Evolutionary conservation across 2,329 filamentous ascomycete species (phyloP).

Genomic region (Beauveria brongniartii): DNA sequence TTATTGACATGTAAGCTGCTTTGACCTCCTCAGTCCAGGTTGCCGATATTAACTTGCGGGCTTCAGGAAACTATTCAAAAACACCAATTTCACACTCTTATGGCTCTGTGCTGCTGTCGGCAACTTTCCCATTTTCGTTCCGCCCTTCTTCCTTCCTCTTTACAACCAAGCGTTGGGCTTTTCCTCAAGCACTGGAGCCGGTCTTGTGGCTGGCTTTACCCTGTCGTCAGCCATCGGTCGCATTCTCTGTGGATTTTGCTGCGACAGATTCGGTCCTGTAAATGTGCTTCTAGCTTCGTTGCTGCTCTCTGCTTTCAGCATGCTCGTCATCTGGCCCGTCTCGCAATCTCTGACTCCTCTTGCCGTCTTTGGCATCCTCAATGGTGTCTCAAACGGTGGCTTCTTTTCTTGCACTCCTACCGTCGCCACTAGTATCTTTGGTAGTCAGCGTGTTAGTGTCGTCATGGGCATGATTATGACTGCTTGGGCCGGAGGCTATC

Average conservation of each 20-base stretch:
- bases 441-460: conserved; percentile 43
- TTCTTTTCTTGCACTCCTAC: conserved; percentile 59
- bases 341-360: conserved; percentile 46
- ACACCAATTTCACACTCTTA: conserved; percentile 41
- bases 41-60: neutral
- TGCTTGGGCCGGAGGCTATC: conserved; percentile 52
- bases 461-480: conserved; percentile 56
- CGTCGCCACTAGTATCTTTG: conserved; percentile 51
- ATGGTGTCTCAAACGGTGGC: conserved; percentile 52
- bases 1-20: conserved; percentile 40
- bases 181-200: conserved; percentile 43
- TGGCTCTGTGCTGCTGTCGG: conserved; percentile 47
- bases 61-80: conserved; percentile 42
- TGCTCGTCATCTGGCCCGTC: conserved; percentile 54
- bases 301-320: conserved; percentile 45
- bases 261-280: conserved; percentile 46
- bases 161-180: conserved; percentile 47
- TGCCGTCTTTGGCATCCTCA: conserved; percentile 50
- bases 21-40: neutral
- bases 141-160: conserved; percentile 53
- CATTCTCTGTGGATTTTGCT: conserved; percentile 43
- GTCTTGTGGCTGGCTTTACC: conserved; percentile 53
- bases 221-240: conserved; percentile 51
- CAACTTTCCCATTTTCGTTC: conserved; percentile 52
- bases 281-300: conserved; percentile 47